A percentile compares a stretch with the other conserved stretches of the same genome.
phyloP scores from a whole-genome alignment of 495 filamentous ascomycete genomes.

The Aspergillus steynii region DNA sequence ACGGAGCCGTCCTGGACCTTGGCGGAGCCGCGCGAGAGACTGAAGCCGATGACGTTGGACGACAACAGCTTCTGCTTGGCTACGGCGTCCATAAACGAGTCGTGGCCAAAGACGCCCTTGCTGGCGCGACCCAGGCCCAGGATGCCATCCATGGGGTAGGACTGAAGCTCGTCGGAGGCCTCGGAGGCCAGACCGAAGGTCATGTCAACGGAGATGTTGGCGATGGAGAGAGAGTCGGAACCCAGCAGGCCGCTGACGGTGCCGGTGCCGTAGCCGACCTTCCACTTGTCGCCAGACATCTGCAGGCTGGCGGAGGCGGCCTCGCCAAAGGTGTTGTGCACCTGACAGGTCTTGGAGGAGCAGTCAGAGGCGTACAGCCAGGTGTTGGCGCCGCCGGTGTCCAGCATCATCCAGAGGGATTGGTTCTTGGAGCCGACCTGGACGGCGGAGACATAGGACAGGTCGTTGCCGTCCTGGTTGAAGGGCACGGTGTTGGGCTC shows the following conservation, averaged over 20 bases:
- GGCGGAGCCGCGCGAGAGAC: constrained; percentile 63
- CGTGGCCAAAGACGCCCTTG: constrained; percentile 43
- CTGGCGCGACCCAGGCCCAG: constrained; percentile 65
- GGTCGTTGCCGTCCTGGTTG: constrained; percentile 74
- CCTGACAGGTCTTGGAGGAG: constrained; percentile 56
- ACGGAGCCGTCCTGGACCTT: constrained; percentile 69
- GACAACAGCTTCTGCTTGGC: constrained; percentile 55
- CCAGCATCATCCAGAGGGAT: constrained; percentile 70
- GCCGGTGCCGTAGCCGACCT: constrained; percentile 72
- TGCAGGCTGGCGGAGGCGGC: constrained; percentile 58
- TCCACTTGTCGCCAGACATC: constrained; percentile 48
- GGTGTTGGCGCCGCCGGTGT: constrained; percentile 74
- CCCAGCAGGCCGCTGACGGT: constrained; percentile 62
- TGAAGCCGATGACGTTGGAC: constrained; percentile 67
- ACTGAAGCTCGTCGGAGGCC: constrained; percentile 66
- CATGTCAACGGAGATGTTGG: constrained; percentile 58
- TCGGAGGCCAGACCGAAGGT: constrained; percentile 68
- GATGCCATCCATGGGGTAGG: constrained; percentile 86
- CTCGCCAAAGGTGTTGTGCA: constrained; percentile 66
- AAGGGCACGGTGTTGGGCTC: constrained; percentile 60
- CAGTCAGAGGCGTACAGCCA: constrained; percentile 77
- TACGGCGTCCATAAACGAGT: constrained; percentile 65
- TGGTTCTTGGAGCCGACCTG: constrained; percentile 64
- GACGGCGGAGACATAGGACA: constrained; percentile 73
- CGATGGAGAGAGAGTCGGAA: constrained; percentile 64